A percentile compares a stretch with the other conserved stretches of the same genome.
Evolutionary conservation across 139 green algal genomes (phyloP).

Genomic region (Tetratostichococcus sp.): DNA sequence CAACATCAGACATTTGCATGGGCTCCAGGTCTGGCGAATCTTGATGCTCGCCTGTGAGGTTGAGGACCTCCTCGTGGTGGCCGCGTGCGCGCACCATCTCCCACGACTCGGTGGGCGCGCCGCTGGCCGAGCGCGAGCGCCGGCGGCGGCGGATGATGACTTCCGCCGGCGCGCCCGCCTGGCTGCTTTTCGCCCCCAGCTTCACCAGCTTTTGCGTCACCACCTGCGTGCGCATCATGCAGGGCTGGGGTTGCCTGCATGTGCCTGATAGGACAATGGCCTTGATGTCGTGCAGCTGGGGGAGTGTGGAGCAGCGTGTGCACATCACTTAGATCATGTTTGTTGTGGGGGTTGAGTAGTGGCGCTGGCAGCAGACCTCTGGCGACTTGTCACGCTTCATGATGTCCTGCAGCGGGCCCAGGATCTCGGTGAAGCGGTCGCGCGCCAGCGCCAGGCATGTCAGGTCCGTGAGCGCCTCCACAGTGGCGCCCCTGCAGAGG

Average conservation of each 20-base stretch:
- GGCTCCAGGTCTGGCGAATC: too few relatives aligned
- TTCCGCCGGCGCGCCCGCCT: constrained; percentile 58
- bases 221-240: constrained; percentile 61
- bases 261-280: too few relatives aligned
- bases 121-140: constrained; percentile 39
- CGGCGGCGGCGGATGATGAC: constrained; percentile 69
- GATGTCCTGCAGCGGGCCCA: constrained; percentile 79
- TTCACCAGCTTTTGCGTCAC: constrained; percentile 76
- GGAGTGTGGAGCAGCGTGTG: too few relatives aligned
- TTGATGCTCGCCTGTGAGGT: constrained; percentile 37
- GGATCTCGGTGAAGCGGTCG: constrained; percentile 77
- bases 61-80: constrained; percentile 85
- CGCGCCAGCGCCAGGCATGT: constrained; percentile 73
- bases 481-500: constrained; percentile 48
- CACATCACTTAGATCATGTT: too few relatives aligned
- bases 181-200: constrained; percentile 41
- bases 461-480: constrained; percentile 73
- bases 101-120: constrained; percentile 42
- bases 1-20: too few relatives aligned
- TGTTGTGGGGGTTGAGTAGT: constrained; percentile 84
- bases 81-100: constrained; percentile 76
- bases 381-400: constrained; percentile 83
- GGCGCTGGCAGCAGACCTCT: constrained; percentile 37
- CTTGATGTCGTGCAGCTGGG: too few relatives aligned
- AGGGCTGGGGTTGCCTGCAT: too few relatives aligned